Evolutionary conservation across 2,329 filamentous ascomycete species (phyloP).

Genomic region (Parascedosporium putredinis): DNA sequence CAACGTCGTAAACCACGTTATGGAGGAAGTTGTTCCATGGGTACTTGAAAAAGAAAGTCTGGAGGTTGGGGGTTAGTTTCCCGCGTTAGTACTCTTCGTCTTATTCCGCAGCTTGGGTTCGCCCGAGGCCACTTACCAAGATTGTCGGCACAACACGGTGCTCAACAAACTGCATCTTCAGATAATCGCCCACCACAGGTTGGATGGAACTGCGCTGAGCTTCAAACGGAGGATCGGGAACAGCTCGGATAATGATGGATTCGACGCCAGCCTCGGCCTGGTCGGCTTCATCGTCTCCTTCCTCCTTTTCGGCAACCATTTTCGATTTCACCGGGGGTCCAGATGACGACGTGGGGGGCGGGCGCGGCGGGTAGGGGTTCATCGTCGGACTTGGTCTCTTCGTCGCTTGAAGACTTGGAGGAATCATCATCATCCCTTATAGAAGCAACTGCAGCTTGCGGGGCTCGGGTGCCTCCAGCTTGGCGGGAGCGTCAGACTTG

Average conservation of each 20-base stretch:
- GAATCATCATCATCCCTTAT: not conserved
- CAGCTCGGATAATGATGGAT: conserved; percentile 4
- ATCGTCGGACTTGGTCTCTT: not conserved
- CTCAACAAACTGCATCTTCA: conserved; percentile 96
- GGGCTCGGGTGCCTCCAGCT: not conserved
- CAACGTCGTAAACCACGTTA: conserved; percentile 97
- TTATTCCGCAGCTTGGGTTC: too few relatives aligned
- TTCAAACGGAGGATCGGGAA: not conserved
- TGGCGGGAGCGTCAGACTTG: not conserved
- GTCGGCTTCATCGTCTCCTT: not conserved
- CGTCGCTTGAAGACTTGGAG: not conserved
- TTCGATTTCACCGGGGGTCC: not conserved
- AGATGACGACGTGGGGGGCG: not conserved
- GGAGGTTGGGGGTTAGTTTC: conserved; percentile 14
- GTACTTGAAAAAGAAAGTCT: conserved; percentile 97
- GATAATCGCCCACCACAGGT: conserved; percentile 79
- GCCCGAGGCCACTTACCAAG: conserved; percentile 71
- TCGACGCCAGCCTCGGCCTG: not conserved
- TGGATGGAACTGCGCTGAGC: not conserved
- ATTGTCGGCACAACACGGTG: conserved; percentile 92
- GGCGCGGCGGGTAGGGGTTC: not conserved
- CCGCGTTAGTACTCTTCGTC: too few relatives aligned
- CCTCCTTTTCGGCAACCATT: not conserved
- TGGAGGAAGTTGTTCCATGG: conserved; percentile 99
- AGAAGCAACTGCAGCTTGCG: not conserved